These are phyloP conservation scores for Spergularia bocconei DNA, from an alignment of 148 eudicot genomes.

Conservation along the genomic window DNA sequence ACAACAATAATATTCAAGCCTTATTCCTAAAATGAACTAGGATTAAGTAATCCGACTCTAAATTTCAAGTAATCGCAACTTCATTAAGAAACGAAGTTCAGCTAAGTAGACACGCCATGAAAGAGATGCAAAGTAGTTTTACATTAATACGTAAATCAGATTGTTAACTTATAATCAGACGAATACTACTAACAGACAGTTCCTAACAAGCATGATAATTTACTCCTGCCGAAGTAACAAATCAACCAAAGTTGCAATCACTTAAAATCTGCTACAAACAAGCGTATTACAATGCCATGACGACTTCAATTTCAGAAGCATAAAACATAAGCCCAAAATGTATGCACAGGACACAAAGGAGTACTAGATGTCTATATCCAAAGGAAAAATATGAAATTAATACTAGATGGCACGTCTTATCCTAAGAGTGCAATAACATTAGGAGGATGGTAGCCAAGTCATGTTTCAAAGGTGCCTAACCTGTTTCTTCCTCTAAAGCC, in stretches of 20 bases:
- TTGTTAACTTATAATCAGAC: not conserved
- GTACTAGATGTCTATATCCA: not conserved
- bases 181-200: not conserved
- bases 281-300: not conserved
- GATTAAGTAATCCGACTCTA: too few relatives aligned
- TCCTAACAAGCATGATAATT: not conserved
- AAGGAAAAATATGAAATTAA: not conserved
- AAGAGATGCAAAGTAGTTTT: too few relatives aligned
- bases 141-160: too few relatives aligned
- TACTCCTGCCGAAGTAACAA: not conserved
- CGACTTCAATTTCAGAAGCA: not conserved
- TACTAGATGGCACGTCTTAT: too few relatives aligned
- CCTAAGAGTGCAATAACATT: too few relatives aligned
- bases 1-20: too few relatives aligned
- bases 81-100: too few relatives aligned
- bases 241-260: not conserved
- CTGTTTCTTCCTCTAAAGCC: slow-evolving; percentile 67
- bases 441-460: not conserved
- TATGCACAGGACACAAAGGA: not conserved
- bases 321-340: not conserved
- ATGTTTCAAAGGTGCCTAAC: slow-evolving; percentile 34
- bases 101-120: too few relatives aligned
- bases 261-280: not conserved
- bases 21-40: too few relatives aligned
- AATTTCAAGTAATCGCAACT: too few relatives aligned